phyloP scores from a whole-genome alignment of 2,329 filamentous ascomycete species.

The Teratosphaeria destructans region DNA sequence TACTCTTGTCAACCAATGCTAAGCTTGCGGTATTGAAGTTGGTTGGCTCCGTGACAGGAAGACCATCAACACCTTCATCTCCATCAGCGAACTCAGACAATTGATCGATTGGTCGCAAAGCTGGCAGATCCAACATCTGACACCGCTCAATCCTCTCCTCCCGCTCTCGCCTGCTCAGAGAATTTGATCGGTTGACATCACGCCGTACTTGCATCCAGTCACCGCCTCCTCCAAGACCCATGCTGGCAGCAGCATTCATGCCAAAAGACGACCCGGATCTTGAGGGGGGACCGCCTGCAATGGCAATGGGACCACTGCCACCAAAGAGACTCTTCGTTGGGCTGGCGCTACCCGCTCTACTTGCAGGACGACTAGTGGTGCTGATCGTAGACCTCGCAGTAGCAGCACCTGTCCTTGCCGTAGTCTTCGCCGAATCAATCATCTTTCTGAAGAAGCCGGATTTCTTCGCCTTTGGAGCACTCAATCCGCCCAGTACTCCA shows the following conservation, averaged over 20 bases:
- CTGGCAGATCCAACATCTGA: conserved; percentile 86
- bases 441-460: conserved; percentile 93
- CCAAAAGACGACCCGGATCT: conserved; percentile 16
- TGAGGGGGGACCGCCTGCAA: conserved; percentile 40
- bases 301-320: conserved; percentile 40
- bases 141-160: conserved; percentile 78
- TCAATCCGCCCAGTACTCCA: conserved; percentile 66
- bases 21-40: conserved; percentile 66
- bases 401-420: conserved; percentile 59
- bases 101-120: conserved; percentile 81
- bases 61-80: conserved; percentile 77
- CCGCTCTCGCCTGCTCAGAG: conserved; percentile 77
- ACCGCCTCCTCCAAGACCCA: conserved; percentile 53
- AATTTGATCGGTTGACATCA: conserved; percentile 92
- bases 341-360: conserved; percentile 27
- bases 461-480: conserved; percentile 59
- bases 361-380: conserved; percentile 29
- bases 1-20: conserved; percentile 86
- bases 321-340: conserved; percentile 38
- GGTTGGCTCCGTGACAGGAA: conserved; percentile 68
- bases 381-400: conserved; percentile 79
- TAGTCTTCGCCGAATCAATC: conserved; percentile 85
- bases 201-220: conserved; percentile 98
- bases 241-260: conserved; percentile 49
- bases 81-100: conserved; percentile 76